Percentiles rank a stretch among this genome's conserved stretches.
phyloP scores from a whole-genome alignment of 2,329 filamentous ascomycete species.

The Capronia americana region DNA sequence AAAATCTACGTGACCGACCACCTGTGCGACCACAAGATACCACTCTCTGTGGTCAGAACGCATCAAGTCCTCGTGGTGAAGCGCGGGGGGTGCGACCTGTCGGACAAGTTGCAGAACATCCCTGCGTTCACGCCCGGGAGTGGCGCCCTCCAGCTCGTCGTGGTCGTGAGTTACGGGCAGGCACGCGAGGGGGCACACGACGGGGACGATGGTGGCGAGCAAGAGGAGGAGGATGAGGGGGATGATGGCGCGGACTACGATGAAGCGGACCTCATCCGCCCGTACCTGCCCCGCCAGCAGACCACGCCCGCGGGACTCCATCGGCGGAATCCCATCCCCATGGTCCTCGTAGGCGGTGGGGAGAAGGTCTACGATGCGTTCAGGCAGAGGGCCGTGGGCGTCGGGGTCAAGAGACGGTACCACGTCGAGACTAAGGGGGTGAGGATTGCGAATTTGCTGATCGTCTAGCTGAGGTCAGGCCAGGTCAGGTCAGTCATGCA shows the following conservation, averaged over 20 bases:
- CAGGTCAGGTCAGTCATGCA: neutral
- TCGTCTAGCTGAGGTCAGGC: conserved; percentile 54
- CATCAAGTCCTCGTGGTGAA: conserved; percentile 82
- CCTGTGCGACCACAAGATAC: conserved; percentile 66
- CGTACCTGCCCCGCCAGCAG: conserved; percentile 78
- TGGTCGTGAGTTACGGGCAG: conserved; percentile 73
- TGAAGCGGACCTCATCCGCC: conserved; percentile 60
- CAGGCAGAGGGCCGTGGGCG: conserved; percentile 61
- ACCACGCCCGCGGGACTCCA: conserved; percentile 71
- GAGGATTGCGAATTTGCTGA: conserved; percentile 77
- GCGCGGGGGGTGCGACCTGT: conserved; percentile 84
- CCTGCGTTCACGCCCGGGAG: conserved; percentile 72
- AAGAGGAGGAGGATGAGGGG: conserved; percentile 40
- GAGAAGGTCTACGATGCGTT: conserved; percentile 70
- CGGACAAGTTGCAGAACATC: conserved; percentile 82
- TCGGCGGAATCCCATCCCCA: conserved; percentile 74
- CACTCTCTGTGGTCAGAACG: conserved; percentile 56
- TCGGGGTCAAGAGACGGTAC: conserved; percentile 80
- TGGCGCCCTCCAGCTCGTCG: conserved; percentile 75
- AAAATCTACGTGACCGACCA: conserved; percentile 74
- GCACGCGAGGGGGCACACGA: conserved; percentile 43
- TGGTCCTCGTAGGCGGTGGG: conserved; percentile 82
- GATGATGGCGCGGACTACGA: conserved; percentile 41
- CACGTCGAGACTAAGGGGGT: conserved; percentile 81
- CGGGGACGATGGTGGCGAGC: conserved; percentile 15